Evolutionary conservation across 2,329 filamentous ascomycete genomes (phyloP).

Genomic region (Sarocladium brachiariae): DNA sequence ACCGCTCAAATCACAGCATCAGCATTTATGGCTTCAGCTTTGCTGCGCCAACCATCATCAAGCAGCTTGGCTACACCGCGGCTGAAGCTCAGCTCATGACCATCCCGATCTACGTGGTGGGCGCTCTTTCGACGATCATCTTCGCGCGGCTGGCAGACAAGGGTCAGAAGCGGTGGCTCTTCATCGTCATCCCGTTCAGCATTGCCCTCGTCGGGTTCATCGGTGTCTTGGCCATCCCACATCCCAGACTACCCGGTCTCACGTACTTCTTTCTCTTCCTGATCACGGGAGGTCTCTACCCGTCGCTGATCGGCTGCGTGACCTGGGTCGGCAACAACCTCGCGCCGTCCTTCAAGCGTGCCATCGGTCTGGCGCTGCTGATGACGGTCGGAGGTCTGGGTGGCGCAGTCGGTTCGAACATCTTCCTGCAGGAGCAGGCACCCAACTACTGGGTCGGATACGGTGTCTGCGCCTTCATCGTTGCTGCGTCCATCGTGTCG

Average conservation of each 20-base stretch:
- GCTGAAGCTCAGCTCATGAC: constrained; percentile 18
- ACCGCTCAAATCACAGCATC: too few species aligned
- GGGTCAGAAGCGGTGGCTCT: constrained; percentile 10
- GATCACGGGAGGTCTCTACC: constrained; percentile 20
- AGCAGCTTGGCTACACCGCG: constrained; percentile 31
- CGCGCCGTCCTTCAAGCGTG: constrained; percentile 13
- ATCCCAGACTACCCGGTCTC: constrained; percentile 17
- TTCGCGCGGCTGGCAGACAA: constrained; percentile 11
- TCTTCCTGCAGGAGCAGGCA: constrained; percentile 11
- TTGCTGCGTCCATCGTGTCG: constrained; percentile 7
- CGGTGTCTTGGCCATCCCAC: constrained; percentile 13
- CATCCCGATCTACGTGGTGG: constrained; percentile 9
- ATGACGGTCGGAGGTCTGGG: constrained; percentile 12
- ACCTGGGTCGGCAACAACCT: constrained; percentile 14
- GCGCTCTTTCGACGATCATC: constrained; percentile 11
- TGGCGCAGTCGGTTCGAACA: constrained; percentile 12
- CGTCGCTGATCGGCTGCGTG: constrained; percentile 19
- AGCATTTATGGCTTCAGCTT: constrained; percentile 26
- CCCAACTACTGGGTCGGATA: constrained; percentile 12
- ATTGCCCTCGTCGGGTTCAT: constrained; percentile 12
- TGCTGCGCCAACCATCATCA: constrained; percentile 30
- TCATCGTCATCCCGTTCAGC: constrained; percentile 12
- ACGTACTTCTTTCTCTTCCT: constrained; percentile 22
- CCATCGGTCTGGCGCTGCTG: constrained; percentile 13
- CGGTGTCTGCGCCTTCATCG: constrained; percentile 10